A percentile compares a stretch with the other conserved stretches of the same genome.
These are phyloP conservation scores for Ogataea pilisensis DNA, from an alignment of 805 yeast species.

Conservation along the genomic window DNA sequence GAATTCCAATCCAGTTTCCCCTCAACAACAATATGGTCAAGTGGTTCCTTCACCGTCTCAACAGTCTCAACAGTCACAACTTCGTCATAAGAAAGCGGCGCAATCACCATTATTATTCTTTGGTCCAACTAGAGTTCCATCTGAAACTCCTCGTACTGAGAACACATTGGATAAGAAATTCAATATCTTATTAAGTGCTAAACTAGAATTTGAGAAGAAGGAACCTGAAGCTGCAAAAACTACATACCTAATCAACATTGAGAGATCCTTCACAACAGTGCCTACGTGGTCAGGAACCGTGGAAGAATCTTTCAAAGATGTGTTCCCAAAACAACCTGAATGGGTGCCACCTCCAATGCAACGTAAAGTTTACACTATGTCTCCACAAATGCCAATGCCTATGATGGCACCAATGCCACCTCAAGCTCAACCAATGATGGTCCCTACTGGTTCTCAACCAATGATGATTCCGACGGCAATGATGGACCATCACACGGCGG, in stretches of 20 bases:
- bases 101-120: conserved; percentile 30
- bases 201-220: conserved; percentile 29
- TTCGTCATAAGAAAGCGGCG: conserved; percentile 20
- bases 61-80: conserved; percentile 3
- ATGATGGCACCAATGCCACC: conserved; percentile 20
- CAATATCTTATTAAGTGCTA: conserved; percentile 49
- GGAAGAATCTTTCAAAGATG: conserved; percentile 46
- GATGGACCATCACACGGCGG: not conserved
- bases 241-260: conserved; percentile 40
- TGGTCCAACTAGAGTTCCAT: conserved; percentile 30
- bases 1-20: conserved; percentile 2
- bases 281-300: conserved; percentile 69
- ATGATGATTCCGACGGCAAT: conserved; percentile 2
- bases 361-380: conserved; percentile 14
- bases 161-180: conserved; percentile 41
- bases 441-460: conserved; percentile 11
- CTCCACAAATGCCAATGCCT: conserved; percentile 20
- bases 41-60: conserved; percentile 3
- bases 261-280: conserved; percentile 64
- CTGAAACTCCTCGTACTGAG: conserved; percentile 10
- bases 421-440: conserved; percentile 19
- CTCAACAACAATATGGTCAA: conserved; percentile 1
- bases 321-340: conserved; percentile 42
- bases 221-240: conserved; percentile 19
- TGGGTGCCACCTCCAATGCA: conserved; percentile 22